Conservation (phyloP, 495 filamentous ascomycete species). For the Trichoderma virens region DNA sequence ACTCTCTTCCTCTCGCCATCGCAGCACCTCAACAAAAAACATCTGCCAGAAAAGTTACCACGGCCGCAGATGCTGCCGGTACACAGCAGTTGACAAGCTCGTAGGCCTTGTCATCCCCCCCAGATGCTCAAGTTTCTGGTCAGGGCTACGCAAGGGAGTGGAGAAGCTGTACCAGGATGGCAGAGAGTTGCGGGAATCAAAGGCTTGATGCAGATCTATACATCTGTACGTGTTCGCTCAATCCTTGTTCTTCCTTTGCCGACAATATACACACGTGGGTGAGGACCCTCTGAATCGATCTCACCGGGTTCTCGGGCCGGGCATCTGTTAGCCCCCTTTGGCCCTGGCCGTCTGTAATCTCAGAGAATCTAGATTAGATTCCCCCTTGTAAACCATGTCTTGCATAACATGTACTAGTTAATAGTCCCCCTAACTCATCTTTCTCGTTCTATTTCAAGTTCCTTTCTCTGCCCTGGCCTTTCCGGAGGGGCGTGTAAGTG, state of each 20-base stretch:
- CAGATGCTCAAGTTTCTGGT: not conserved
- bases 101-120: not conserved
- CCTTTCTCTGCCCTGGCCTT: not conserved
- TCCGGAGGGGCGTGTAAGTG: not conserved
- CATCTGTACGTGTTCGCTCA: not conserved
- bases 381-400: not conserved
- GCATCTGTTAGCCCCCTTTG: not conserved
- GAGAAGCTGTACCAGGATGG: not conserved
- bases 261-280: not conserved
- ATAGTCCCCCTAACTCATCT: too few relatives aligned
- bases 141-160: too few relatives aligned
- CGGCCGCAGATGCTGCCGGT: not conserved
- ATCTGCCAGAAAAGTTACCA: not conserved
- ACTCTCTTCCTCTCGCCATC: not conserved
- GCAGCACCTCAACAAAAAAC: not conserved
- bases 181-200: not conserved
- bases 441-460: not conserved
- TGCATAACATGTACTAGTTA: not conserved
- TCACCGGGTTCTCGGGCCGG: not conserved
- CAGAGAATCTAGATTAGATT: not conserved
- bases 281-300: not conserved
- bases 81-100: slow-evolving; percentile 8
- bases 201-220: not conserved
- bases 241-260: not conserved
- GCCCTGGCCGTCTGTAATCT: not conserved